These are phyloP conservation scores for Boletus reticuloceps DNA, from an alignment of 768 basidiomycete genomes.

Conservation along the genomic window DNA sequence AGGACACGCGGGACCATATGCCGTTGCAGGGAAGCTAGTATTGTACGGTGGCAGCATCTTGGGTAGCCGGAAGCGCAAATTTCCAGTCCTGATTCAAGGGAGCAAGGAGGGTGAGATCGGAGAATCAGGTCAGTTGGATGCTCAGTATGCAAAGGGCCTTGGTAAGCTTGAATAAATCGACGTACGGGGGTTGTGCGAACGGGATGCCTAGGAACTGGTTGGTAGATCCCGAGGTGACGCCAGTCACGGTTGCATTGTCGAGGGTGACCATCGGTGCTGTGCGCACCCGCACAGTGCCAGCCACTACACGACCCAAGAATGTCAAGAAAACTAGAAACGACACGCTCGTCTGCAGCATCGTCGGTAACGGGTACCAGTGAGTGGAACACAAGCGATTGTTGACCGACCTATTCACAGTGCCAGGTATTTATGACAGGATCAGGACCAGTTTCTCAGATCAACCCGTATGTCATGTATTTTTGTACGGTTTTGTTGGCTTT, in stretches of 20 bases:
- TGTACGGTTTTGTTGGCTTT: no score
- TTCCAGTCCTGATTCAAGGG: constrained; percentile 22
- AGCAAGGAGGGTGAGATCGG: no score
- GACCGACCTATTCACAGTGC: no score
- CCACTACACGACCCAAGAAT: background rate
- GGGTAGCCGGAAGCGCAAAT: constrained; percentile 34
- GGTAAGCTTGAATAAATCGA: background rate
- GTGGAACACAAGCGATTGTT: no score
- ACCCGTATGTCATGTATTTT: no score
- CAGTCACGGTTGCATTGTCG: constrained; percentile 29
- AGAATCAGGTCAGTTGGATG: no score
- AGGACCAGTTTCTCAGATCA: no score
- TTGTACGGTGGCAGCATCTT: constrained; percentile 5
- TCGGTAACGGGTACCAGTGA: no score
- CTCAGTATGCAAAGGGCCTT: no score
- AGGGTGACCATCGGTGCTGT: constrained; percentile 26
- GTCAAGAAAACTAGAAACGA: background rate
- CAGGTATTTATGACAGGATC: no score
- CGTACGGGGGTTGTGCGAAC: constrained; percentile 40
- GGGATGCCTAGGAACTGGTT: constrained; percentile 40
- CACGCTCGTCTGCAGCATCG: background rate
- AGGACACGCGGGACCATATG: constrained; percentile 8
- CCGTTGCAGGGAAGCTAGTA: constrained; percentile 2
- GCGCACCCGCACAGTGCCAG: background rate
- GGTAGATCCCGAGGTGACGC: constrained; percentile 19